A percentile compares a stretch with the other conserved stretches of the same genome.
phyloP scores from a whole-genome alignment of 345 rosid species.

The Aurinia saxatilis region DNA sequence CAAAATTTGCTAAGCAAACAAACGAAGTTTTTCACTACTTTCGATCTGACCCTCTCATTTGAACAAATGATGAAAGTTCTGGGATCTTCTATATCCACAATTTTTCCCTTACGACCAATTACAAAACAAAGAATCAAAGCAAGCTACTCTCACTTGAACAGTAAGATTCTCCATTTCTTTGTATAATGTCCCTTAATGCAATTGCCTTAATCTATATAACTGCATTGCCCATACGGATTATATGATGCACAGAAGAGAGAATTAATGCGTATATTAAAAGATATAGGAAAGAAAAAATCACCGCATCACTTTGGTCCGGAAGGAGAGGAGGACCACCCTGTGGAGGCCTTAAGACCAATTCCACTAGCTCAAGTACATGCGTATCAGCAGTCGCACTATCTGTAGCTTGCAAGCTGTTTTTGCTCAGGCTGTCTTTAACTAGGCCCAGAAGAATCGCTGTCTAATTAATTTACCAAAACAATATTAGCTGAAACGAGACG shows the following conservation, averaged over 20 bases:
- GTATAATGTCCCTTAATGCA: background rate
- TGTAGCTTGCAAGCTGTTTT: conserved; percentile 29
- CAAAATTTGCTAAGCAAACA: background rate
- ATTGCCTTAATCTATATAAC: background rate
- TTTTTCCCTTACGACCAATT: background rate
- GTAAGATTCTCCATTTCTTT: background rate
- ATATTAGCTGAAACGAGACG: background rate
- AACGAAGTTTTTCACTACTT: background rate
- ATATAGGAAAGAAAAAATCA: conserved; percentile 20
- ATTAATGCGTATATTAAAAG: background rate
- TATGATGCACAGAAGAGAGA: background rate
- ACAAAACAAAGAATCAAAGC: background rate
- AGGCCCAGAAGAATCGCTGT: conserved; percentile 76
- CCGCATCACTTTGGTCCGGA: conserved; percentile 78
- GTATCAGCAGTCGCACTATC: conserved; percentile 18
- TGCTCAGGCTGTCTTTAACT: conserved; percentile 45
- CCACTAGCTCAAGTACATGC: conserved; percentile 61
- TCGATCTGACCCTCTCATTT: background rate
- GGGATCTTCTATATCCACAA: background rate
- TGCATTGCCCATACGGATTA: background rate
- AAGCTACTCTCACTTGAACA: background rate
- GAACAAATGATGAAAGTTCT: background rate
- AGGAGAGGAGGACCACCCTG: conserved; percentile 78
- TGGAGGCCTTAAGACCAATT: conserved; percentile 65
- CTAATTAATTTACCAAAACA: conserved; percentile 26